A percentile compares a stretch with the other conserved stretches of the same genome.
Evolutionary conservation across 1,139 yeast species (phyloP).

Genomic region (Diutina sp.): DNA sequence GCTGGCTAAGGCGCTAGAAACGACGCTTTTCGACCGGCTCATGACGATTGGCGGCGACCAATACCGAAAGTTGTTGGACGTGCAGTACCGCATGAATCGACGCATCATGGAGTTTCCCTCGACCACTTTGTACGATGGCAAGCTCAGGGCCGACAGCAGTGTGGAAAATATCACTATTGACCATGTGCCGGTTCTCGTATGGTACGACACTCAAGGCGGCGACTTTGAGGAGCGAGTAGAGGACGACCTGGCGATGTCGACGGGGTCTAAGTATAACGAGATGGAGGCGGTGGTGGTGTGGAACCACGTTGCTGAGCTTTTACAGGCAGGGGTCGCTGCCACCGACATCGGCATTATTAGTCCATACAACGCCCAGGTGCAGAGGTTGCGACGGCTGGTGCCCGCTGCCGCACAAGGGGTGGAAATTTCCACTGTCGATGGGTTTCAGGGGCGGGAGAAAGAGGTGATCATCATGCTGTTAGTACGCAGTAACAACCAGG

Average conservation of each 20-base stretch:
- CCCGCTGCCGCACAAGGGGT: conserved; percentile 10
- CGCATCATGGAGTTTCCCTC: conserved; percentile 76
- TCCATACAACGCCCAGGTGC: conserved; percentile 83
- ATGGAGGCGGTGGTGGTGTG: conserved; percentile 55
- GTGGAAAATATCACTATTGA: conserved; percentile 37
- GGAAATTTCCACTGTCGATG: conserved; percentile 35
- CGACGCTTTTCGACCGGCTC: conserved; percentile 72
- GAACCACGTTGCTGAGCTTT: conserved; percentile 39
- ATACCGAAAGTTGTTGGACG: conserved; percentile 41
- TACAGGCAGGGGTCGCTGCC: conserved; percentile 32
- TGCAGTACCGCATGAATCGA: conserved; percentile 81
- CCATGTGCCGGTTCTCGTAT: conserved; percentile 27
- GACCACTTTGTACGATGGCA: conserved; percentile 43
- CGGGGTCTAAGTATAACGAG: conserved; percentile 54
- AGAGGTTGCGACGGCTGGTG: conserved; percentile 36
- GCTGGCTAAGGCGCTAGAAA: conserved; percentile 27
- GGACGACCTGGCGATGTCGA: conserved; percentile 12
- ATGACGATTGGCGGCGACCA: conserved; percentile 37
- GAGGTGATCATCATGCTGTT: conserved; percentile 55
- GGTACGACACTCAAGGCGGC: conserved; percentile 95
- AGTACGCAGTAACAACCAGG: conserved; percentile 32
- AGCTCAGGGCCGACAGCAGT: conserved; percentile 47
- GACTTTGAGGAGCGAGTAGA: conserved; percentile 53
- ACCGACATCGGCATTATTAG: conserved; percentile 68
- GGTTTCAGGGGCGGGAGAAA: conserved; percentile 55